Percentiles rank a stretch among this genome's conserved stretches.
These are phyloP conservation scores for Geranomyces variabilis DNA, from an alignment of 192 early-diverging fungal species.

Conservation along the genomic window DNA sequence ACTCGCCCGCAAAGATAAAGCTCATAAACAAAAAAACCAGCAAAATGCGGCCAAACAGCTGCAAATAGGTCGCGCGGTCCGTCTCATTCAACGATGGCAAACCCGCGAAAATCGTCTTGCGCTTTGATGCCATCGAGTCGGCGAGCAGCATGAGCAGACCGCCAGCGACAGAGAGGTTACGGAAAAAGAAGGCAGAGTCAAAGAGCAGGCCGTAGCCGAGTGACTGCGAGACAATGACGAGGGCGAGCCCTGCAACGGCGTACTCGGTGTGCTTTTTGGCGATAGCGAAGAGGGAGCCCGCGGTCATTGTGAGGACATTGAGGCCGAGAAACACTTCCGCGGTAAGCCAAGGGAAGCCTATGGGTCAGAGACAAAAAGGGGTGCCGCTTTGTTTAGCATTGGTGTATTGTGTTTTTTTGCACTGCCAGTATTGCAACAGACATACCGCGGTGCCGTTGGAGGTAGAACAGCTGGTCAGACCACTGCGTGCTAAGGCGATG, in stretches of 20 bases:
- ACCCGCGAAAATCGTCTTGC: constrained; percentile 77
- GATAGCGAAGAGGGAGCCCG: constrained; percentile 82
- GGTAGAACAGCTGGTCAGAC: constrained; percentile 84
- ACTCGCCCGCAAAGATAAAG: constrained; percentile 85
- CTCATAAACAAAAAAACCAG: constrained; percentile 91
- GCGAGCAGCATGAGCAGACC: constrained; percentile 94
- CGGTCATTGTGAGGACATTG: constrained; percentile 86
- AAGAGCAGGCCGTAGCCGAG: constrained; percentile 95
- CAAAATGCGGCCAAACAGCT: constrained; percentile 88
- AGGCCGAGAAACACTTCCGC: constrained; percentile 83
- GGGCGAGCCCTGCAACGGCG: constrained; percentile 81
- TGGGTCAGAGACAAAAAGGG: background rate
- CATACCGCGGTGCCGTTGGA: constrained; percentile 73
- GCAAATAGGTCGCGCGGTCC: constrained; percentile 86
- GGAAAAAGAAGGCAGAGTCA: constrained; percentile 86
- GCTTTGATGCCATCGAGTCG: constrained; percentile 71
- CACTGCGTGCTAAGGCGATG: constrained; percentile 69
- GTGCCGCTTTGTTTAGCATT: background rate
- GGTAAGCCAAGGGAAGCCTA: constrained; percentile 73
- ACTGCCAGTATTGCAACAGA: background rate
- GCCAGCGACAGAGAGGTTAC: constrained; percentile 90
- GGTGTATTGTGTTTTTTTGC: background rate
- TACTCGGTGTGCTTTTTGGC: constrained; percentile 77
- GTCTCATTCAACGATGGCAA: constrained; percentile 83
- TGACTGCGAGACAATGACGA: constrained; percentile 83